These are phyloP conservation scores for Mucor saturninus DNA, from an alignment of 371 early-diverging fungal species.

Conservation along the genomic window DNA sequence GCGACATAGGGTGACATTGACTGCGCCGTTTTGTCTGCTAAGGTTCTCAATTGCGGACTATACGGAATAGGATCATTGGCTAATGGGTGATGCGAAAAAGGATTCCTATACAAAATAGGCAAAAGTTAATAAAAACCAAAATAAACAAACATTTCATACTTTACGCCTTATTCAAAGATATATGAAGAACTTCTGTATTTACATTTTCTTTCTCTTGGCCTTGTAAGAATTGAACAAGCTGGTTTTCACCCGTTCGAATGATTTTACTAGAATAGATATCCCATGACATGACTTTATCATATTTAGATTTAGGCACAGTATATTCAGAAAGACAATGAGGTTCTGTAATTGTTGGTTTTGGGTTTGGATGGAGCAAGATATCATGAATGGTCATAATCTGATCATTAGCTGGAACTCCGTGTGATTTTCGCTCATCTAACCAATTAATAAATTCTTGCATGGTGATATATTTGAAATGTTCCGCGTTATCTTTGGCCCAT, in stretches of 20 bases:
- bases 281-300: background rate
- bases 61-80: background rate
- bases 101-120: background rate
- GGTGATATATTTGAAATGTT: slow-evolving; percentile 37
- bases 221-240: background rate
- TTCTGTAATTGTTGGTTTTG: background rate
- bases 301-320: background rate
- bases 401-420: background rate
- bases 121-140: no score
- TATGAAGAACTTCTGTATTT: background rate
- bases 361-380: background rate
- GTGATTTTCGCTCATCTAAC: slow-evolving; percentile 23
- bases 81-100: background rate
- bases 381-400: background rate
- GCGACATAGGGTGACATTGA: slow-evolving; percentile 41
- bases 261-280: background rate
- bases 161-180: background rate
- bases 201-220: background rate
- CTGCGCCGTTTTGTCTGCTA: background rate
- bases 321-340: background rate
- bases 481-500: slow-evolving; percentile 24
- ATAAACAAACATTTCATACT: no score
- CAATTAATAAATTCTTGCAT: slow-evolving; percentile 36
- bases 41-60: background rate
- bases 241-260: background rate